Evolutionary conservation across 192 early-diverging fungal genomes (phyloP).

Genomic region (Geranomyces variabilis): DNA sequence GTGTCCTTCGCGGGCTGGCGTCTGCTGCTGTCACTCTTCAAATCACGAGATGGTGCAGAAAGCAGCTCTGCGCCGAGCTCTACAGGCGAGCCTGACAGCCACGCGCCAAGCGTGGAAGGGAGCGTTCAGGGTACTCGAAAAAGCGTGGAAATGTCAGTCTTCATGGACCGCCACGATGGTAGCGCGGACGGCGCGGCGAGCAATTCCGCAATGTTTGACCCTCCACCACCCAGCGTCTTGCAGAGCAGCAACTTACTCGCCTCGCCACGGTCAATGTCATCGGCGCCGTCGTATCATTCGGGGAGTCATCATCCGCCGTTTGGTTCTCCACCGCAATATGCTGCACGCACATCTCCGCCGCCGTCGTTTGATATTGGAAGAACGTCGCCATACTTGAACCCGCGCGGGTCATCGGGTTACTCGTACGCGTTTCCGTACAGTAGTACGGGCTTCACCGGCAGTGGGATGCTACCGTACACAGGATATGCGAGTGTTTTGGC

Average conservation of each 20-base stretch:
- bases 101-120: not conserved
- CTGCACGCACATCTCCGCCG: not conserved
- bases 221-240: not conserved
- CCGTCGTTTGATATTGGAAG: not conserved
- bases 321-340: conserved; percentile 27
- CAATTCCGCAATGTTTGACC: not conserved
- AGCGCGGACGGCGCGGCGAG: not conserved
- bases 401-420: not conserved
- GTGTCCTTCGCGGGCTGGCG: conserved; percentile 40
- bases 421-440: conserved; percentile 18
- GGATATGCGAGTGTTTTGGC: conserved; percentile 1
- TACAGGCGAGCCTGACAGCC: not conserved
- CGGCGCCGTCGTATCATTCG: conserved; percentile 31
- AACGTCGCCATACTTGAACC: not conserved
- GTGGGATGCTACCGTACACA: not conserved
- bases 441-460: not conserved
- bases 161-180: not conserved
- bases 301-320: not conserved
- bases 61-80: not conserved
- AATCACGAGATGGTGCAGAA: not conserved
- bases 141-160: not conserved
- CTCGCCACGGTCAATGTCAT: conserved; percentile 28
- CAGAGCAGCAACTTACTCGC: not conserved
- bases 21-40: conserved; percentile 12
- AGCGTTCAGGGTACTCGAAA: not conserved